Percentiles rank a stretch among this genome's conserved stretches.
phyloP scores from a whole-genome alignment of 129 eudicot species.

The Flaveria trinervia region DNA sequence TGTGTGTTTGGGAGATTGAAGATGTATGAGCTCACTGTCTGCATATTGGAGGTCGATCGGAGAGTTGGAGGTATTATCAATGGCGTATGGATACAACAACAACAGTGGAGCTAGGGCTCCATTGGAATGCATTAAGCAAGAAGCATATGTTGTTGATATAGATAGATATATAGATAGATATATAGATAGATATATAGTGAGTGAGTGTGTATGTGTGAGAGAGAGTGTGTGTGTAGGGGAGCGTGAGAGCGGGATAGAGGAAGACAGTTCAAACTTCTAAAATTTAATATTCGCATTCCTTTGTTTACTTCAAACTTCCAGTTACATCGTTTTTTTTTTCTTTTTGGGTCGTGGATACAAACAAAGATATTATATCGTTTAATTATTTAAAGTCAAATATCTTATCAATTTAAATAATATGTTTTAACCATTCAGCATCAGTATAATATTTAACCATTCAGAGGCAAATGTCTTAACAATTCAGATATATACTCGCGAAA shows the following conservation, averaged over 20 bases:
- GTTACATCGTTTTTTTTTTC: too few relatives aligned
- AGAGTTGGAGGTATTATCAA: not conserved
- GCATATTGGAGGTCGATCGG: conserved; percentile 37
- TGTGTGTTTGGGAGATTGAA: not conserved
- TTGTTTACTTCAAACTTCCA: too few relatives aligned
- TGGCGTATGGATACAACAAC: conserved; percentile 23
- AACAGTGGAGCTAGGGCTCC: conserved; percentile 38
- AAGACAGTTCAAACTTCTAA: conserved; percentile 45
- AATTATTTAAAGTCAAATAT: too few relatives aligned
- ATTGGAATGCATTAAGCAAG: conserved; percentile 13
- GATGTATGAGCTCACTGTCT: conserved; percentile 42
- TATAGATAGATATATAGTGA: conserved; percentile 19
- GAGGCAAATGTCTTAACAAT: too few relatives aligned
- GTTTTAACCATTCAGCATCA: too few relatives aligned
- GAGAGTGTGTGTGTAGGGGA: conserved; percentile 22
- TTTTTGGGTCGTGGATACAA: too few relatives aligned
- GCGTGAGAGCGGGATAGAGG: conserved; percentile 61
- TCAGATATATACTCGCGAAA: too few relatives aligned
- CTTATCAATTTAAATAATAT: too few relatives aligned
- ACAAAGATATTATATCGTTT: too few relatives aligned
- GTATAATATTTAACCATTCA: too few relatives aligned
- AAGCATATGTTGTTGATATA: not conserved
- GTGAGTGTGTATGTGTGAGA: not conserved
- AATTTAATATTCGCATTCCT: not conserved
- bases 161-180: conserved; percentile 26